Base-by-base conservation (phyloP, 768 basidiomycete species). In the Mycena indigotica region DNA sequence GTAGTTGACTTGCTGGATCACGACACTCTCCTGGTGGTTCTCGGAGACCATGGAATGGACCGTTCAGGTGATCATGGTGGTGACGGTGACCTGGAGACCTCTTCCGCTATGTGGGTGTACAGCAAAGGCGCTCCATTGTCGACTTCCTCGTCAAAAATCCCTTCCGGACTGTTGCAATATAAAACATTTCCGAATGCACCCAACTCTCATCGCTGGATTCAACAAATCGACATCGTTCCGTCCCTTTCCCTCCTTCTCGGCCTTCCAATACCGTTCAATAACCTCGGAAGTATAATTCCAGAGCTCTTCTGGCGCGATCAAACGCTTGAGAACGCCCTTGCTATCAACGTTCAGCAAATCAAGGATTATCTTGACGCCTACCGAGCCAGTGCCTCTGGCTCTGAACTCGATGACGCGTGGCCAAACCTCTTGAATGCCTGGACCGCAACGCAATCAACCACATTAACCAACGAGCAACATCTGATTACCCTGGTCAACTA, bases 41-140 rank as follows among this genome's bases (percentile, higher is more conserved):
- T 98, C 1, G 97, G 97, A 1, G 96, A 99, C 69, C 97, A 98
- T 66, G 97, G 97, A 0, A 98, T 99, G 97, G 95, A 98, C 66
- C 78, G 83, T 38, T 82, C 89, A 21, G 97, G 97, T 2, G 95
- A 99, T 65, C 96, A 98, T 64, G 97, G 97, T 0, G 96, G 97
- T 1, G 97, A 98, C 65, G 87, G 88, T 1, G 76, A 77, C 3
- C 81, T 89, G 26, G 96, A 99, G 68, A 93, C 93, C 0, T 88
- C 90, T 12, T 79, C 93, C 1, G 94, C 82, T 0, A 72, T 96
- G 32, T 98, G 96, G 96, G 75, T 98, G 41, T 99, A 97, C 74
- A 91, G 89, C 75, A 96, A 95, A 70, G 81, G 84, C 0, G 72
- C 72, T 0, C 68, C 78, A 0, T 70, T 94, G 29, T 76, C 78